These are phyloP conservation scores for Nannochloropsis oceanica DNA, from an alignment of 108 stramenopile genomes.

Conservation along the genomic window DNA sequence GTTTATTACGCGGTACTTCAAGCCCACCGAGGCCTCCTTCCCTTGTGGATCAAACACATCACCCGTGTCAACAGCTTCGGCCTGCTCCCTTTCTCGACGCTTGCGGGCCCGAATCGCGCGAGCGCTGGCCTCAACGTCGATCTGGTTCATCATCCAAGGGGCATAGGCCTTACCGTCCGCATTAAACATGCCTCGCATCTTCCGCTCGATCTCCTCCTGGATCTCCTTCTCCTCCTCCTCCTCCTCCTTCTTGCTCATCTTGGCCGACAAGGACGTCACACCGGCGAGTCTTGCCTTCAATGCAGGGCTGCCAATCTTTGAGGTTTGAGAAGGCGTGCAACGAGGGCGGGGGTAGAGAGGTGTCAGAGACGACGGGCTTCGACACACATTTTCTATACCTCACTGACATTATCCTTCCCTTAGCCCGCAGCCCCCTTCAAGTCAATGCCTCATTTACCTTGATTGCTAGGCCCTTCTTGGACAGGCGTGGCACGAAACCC, in stretches of 20 bases:
- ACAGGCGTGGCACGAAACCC: neutral
- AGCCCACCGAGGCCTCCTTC: neutral
- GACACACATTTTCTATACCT: too few relatives aligned
- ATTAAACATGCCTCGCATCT: neutral
- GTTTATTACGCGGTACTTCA: neutral
- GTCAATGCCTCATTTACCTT: neutral
- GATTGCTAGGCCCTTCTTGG: neutral
- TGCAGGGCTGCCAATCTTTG: neutral
- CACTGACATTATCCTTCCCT: too few relatives aligned
- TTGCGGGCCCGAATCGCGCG: neutral
- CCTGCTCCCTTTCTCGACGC: neutral
- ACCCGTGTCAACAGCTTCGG: neutral
- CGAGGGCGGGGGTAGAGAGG: neutral
- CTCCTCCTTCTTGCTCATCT: neutral
- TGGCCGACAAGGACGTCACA: neutral
- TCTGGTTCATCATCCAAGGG: neutral
- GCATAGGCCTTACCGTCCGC: neutral
- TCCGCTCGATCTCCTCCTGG: neutral
- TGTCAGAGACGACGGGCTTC: too few relatives aligned
- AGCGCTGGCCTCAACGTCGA: neutral
- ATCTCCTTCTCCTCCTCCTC: neutral
- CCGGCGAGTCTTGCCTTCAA: neutral
- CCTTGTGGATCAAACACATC: neutral
- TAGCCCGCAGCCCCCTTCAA: neutral
- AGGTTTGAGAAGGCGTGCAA: neutral